Percentiles rank a stretch among this genome's conserved stretches.
These are phyloP conservation scores for Gentiana macrophylla DNA, from an alignment of 257 asterid species.

Conservation along the genomic window DNA sequence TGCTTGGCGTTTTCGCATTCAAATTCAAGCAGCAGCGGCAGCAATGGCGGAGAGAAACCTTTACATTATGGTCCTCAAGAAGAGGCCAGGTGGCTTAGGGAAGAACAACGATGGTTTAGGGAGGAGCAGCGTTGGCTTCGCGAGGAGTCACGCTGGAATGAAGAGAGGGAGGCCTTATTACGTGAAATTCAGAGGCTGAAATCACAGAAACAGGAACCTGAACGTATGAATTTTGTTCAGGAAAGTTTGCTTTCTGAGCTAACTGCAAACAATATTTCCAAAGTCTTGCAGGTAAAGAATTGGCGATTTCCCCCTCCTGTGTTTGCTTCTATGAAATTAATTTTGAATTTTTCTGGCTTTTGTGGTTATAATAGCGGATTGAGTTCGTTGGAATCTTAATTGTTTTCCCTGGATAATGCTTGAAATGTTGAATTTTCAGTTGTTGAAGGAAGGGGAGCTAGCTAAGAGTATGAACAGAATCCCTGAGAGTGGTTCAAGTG, in stretches of 20 bases:
- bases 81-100: conserved; percentile 87
- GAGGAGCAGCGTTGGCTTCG: conserved; percentile 91
- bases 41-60: conserved; percentile 17
- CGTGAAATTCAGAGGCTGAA: conserved; percentile 46
- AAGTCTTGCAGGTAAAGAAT: conserved; percentile 51
- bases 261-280: conserved; percentile 42
- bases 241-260: conserved; percentile 39
- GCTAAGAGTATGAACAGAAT: conserved; percentile 46
- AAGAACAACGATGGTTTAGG: conserved; percentile 92
- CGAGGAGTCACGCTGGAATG: conserved; percentile 71
- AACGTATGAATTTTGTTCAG: conserved; percentile 36
- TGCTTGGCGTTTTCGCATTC: conserved; percentile 45
- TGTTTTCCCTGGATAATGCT: too few relatives aligned
- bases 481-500: conserved; percentile 43
- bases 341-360: background rate
- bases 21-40: conserved; percentile 8
- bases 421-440: conserved; percentile 24
- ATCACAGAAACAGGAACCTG: conserved; percentile 53
- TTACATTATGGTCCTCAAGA: conserved; percentile 20
- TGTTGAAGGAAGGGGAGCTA: conserved; percentile 60
- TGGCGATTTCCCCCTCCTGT: background rate
- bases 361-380: too few relatives aligned
- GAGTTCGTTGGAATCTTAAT: too few relatives aligned
- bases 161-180: conserved; percentile 53
- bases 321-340: background rate